phyloP scores from a whole-genome alignment of 2,329 filamentous ascomycete genomes.

The Pestalotiopsis sp. region DNA sequence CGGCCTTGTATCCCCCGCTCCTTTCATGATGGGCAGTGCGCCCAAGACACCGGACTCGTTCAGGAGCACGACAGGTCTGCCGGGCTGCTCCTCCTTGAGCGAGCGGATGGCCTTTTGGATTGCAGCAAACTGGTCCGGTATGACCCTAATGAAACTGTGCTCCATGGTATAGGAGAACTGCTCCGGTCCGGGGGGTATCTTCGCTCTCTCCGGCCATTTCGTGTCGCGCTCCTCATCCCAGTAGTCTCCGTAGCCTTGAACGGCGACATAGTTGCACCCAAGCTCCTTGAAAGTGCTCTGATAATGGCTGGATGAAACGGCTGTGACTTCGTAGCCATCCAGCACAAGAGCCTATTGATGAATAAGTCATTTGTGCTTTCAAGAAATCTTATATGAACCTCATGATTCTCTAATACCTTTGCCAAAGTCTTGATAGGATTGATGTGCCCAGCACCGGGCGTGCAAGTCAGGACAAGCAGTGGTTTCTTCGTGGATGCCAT shows the following conservation, averaged over 20 bases:
- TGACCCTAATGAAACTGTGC: conserved; percentile 13
- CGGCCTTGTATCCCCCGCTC: conserved; percentile 8
- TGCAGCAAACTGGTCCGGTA: conserved; percentile 13
- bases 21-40: conserved; percentile 10
- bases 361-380: not conserved
- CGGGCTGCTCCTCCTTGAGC: conserved; percentile 8
- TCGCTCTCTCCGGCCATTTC: conserved; percentile 12
- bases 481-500: conserved; percentile 8
- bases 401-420: not conserved
- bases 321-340: conserved; percentile 13
- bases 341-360: conserved; percentile 6
- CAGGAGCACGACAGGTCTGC: conserved; percentile 10
- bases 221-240: conserved; percentile 13
- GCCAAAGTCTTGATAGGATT: conserved; percentile 14
- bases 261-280: conserved; percentile 9
- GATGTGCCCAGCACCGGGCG: conserved; percentile 9
- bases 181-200: conserved; percentile 6
- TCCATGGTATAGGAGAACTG: conserved; percentile 13
- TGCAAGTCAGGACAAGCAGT: conserved; percentile 12
- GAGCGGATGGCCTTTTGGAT: conserved; percentile 10
- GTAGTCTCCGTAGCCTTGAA: conserved; percentile 14
- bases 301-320: conserved; percentile 12
- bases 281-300: conserved; percentile 3
- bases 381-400: not conserved
- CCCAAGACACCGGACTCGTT: conserved; percentile 12